Percentiles rank a stretch among this genome's conserved stretches.
Evolutionary conservation across 192 early-diverging fungal species (phyloP).

Genomic region (Chytriomyces confervae): DNA sequence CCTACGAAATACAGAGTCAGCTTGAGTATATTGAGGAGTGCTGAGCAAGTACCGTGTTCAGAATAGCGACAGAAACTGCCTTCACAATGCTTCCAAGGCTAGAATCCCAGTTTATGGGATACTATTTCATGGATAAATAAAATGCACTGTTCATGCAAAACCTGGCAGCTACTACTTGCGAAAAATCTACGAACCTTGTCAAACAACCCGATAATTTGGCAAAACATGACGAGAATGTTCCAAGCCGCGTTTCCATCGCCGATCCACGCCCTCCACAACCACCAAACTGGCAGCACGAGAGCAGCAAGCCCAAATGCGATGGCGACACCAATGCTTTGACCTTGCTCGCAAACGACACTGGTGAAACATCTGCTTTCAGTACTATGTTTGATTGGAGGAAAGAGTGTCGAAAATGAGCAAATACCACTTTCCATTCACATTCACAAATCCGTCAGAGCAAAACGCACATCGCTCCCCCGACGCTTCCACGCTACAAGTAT

Average conservation of each 20-base stretch:
- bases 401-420: no score
- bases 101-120: conserved; percentile 31
- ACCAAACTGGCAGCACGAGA: conserved; percentile 7
- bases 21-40: neutral
- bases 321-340: conserved; percentile 26
- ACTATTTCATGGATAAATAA: no score
- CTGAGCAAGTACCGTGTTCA: conserved; percentile 18
- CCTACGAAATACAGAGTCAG: neutral
- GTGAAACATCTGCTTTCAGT: no score
- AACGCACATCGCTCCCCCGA: conserved; percentile 22
- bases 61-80: conserved; percentile 17
- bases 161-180: no score
- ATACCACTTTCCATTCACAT: conserved; percentile 15
- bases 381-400: no score
- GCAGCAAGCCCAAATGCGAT: conserved; percentile 13
- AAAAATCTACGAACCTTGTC: neutral
- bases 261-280: conserved; percentile 25
- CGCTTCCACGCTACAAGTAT: conserved; percentile 16
- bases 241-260: conserved; percentile 13
- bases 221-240: conserved; percentile 20
- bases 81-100: conserved; percentile 23
- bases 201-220: conserved; percentile 28
- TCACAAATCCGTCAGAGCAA: conserved; percentile 30
- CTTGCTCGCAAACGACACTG: conserved; percentile 10
- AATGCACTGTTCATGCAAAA: neutral